Evolutionary conservation across 2,329 filamentous ascomycete species (phyloP), one percentile per base, ranked within the genome.

Genomic region (Macroventuria anomochaeta): DNA sequence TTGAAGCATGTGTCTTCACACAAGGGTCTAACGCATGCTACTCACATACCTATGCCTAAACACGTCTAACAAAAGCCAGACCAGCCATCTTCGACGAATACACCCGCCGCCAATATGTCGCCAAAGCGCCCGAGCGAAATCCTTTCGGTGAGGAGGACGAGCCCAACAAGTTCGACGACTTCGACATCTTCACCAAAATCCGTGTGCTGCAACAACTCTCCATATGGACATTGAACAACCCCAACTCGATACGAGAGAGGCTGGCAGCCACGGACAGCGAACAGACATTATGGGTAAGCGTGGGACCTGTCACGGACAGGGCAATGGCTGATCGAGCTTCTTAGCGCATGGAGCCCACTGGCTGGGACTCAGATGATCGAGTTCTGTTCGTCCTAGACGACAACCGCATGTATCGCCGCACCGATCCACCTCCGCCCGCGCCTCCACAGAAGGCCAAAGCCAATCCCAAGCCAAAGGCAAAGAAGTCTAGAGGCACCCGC

Each of bases 1-100:
- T 85, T 97, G 55, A 97, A 97, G 82, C 92, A 89, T 71, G 88
- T 97, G 42, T 97, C 95, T 26, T 96, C 93, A 55, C 92, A 97
- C 79, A 88, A 93, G 60, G 93, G 93, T 59, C 80, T 97, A 40
- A 96, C 89, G 92, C 96, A 84, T 63, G 90, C 41, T 20, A 10
- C 8, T 34, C 5, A 28, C 5, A 21, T n/a, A 18, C 13, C 38
- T 43, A 26, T 33, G 25, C 32, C n/a, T 23, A 3, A 7, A 5
- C 18, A 12, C 11, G n/a, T 29, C 44, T 54, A 13, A 54, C 17
- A 7, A 21, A 39, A 43, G 41, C 61, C 64, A 97, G 93, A 1
- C 85, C 82, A 46, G 92, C 96, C 3, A 88, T 95, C 41, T 96
- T 97, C 65, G 92, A 97, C 71, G 92, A 97, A 69, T 96, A 97